Evolutionary conservation across 1,139 yeast genomes (phyloP).

Genomic region (Suhomyces chickasaworum): DNA sequence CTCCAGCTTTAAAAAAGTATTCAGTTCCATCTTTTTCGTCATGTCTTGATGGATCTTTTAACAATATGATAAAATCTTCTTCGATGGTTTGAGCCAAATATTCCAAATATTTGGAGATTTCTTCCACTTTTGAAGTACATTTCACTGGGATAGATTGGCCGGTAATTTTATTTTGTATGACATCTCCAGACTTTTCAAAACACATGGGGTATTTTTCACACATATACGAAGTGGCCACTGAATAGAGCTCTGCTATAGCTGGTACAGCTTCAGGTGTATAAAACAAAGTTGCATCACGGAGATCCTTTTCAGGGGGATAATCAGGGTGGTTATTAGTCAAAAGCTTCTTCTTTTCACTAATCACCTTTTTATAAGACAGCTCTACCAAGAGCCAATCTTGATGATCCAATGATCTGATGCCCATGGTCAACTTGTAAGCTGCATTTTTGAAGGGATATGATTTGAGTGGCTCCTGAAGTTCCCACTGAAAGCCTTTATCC

Average conservation of each 20-base stretch:
- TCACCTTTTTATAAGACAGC: constrained; percentile 52
- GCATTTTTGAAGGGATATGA: constrained; percentile 57
- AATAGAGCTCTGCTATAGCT: constrained; percentile 61
- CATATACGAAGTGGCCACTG: constrained; percentile 48
- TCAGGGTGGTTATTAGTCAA: constrained; percentile 42
- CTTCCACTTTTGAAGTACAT: constrained; percentile 15
- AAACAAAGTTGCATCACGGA: constrained; percentile 33
- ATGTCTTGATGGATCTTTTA: constrained; percentile 47
- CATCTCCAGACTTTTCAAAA: constrained; percentile 37
- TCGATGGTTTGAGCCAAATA: constrained; percentile 54
- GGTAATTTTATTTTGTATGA: constrained; percentile 46
- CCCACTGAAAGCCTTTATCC: constrained; percentile 48
- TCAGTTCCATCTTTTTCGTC: constrained; percentile 51
- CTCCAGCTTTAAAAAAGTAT: constrained; percentile 64
- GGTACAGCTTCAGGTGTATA: constrained; percentile 46
- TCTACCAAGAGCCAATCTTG: constrained; percentile 73
- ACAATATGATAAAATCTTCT: constrained; percentile 65
- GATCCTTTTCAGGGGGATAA: constrained; percentile 32
- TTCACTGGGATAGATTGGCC: constrained; percentile 37
- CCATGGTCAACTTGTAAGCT: constrained; percentile 68
- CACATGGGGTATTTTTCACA: constrained; percentile 61
- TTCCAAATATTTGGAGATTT: constrained; percentile 39
- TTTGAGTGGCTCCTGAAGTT: constrained; percentile 42
- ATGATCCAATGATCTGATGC: constrained; percentile 53
- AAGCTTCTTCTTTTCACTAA: constrained; percentile 46